Base-by-base conservation (phyloP, 1,284 basidiomycete genomes). In the Fomitopsis pinicola region DNA sequence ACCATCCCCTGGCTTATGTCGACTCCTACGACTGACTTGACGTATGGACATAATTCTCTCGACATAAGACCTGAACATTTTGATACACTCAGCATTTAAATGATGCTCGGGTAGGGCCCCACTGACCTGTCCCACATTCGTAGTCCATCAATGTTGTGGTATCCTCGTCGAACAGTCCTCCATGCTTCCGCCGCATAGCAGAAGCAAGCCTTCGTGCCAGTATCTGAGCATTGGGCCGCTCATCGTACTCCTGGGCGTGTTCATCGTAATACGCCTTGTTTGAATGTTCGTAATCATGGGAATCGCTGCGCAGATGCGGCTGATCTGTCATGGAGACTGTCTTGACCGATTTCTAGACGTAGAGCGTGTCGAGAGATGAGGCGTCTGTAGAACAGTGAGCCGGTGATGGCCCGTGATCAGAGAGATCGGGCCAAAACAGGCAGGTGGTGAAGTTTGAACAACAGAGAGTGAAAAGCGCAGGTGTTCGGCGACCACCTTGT, bases 1-100 rank as follows among this genome's bases (percentile, higher is more conserved):
- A 91, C 69, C 75, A 85, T 82, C 3, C 70, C 79, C 63, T 83
- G 80, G 69, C 85, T 88, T 69, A 90, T 87, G 68, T 92, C 89
- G 36, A 88, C 82, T 4, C 89, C 90, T 30, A 89, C 72, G 64
- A 92, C 79, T 26, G 76, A 77, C 67, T 82, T 85, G 48, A 79
- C 78, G 63, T 84, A 71, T 12, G 83, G 77, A 0, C 80, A 82
- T 22, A 91, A 76, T 36, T 77, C 77, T 60, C 81, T 76, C 2
- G 87, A 86, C 26, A 89, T 68, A 22, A 85, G 68, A 6, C 89
- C 87, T 89, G 57, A 50, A 42, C 46, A 15, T 19, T 40, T 48
- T 6, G 35, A 15, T 38, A 19, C 15, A 14, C 9, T 42, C 54
- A 17, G 40, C 22, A 22, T 19, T 15, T 10, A 30, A 33, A n/a